Evolutionary conservation across 148 eudicot genomes (phyloP).

Genomic region (Persicaria tinctoria): DNA sequence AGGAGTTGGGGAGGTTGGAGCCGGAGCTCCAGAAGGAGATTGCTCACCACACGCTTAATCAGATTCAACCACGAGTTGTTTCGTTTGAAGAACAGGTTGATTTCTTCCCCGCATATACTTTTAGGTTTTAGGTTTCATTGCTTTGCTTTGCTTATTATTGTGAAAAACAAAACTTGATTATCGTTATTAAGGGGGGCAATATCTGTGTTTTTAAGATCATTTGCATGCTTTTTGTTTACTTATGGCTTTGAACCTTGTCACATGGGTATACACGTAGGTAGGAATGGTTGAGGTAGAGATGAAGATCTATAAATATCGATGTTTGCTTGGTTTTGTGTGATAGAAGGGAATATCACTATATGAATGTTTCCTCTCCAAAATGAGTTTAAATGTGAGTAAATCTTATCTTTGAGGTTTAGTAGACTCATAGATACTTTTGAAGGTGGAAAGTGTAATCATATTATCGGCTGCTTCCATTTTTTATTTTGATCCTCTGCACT

Average conservation of each 20-base stretch:
- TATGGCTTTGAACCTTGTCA: too few relatives aligned
- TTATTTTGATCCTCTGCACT: background rate
- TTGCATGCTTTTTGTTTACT: too few relatives aligned
- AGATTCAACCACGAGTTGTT: slow-evolving; percentile 96
- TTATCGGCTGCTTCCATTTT: background rate
- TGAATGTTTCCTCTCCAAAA: background rate
- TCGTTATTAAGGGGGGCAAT: too few relatives aligned
- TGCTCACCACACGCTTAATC: slow-evolving; percentile 80
- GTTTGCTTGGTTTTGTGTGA: background rate
- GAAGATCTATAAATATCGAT: background rate
- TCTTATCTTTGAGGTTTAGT: background rate
- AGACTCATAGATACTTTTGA: background rate
- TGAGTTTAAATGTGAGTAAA: background rate
- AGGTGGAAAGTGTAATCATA: background rate
- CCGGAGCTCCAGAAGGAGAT: slow-evolving; percentile 83
- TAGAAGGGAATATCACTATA: background rate
- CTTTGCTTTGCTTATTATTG: background rate
- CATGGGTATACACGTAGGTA: background rate
- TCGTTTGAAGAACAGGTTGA: slow-evolving; percentile 92
- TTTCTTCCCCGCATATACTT: background rate
- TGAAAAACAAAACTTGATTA: background rate
- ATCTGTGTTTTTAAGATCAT: too few relatives aligned
- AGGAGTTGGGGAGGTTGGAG: slow-evolving; percentile 68
- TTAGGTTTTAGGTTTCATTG: background rate
- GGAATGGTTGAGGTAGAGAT: background rate